Evolutionary conservation across 805 yeast species (phyloP), one percentile per base, ranked within the genome.

Genomic region (Sugiyamaella boreocaroliniensis): DNA sequence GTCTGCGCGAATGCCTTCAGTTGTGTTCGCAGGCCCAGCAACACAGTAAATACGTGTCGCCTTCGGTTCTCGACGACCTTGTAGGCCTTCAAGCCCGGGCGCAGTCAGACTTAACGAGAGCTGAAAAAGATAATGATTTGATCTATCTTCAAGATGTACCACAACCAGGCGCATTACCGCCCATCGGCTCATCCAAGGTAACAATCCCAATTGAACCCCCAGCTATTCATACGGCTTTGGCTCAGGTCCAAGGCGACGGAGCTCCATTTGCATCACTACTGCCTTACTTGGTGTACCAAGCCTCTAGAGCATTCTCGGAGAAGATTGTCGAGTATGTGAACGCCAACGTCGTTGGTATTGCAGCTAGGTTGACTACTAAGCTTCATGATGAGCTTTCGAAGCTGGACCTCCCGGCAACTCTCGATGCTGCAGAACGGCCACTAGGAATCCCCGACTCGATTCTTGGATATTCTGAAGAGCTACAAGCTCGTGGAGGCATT

Each of bases 71-170:
- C 5, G 77, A 75, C 5, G 89, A 84, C 61, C 66, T 82, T 9
- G 59, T 68, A 15, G 81, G 82, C 0, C 73, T 90, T 16, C 57
- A 65, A 1, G 64, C 66, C 2, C 73, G 75, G 1, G 71, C 86
- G 1, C 63, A 68, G 9, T 74, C 72, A 1, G 72, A 76, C 0
- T 61, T 83, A 9, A 68, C 72, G 15, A 71, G 77, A 2, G 80
- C 90, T 0, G 89, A 85, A 57, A 76, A 82, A 58, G 97, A 89
- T 58, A 89, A 89, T 64, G 90, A 89, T 61, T 71, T 89, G 59
- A 82, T 90, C 5, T 87, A 88, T 65, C 68, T 86, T 41, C 83
- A 85, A 53, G 69, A 72, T 1, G 81, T 88, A 0, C 95, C 95
- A 0, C 29, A 58, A 7, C 53, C 62, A 0, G 70, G 73, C 1